Percentiles rank a stretch among this genome's conserved stretches.
These are phyloP conservation scores for Cladobotryum mycophilum DNA, from an alignment of 2,329 filamentous ascomycete species.

Conservation along the genomic window DNA sequence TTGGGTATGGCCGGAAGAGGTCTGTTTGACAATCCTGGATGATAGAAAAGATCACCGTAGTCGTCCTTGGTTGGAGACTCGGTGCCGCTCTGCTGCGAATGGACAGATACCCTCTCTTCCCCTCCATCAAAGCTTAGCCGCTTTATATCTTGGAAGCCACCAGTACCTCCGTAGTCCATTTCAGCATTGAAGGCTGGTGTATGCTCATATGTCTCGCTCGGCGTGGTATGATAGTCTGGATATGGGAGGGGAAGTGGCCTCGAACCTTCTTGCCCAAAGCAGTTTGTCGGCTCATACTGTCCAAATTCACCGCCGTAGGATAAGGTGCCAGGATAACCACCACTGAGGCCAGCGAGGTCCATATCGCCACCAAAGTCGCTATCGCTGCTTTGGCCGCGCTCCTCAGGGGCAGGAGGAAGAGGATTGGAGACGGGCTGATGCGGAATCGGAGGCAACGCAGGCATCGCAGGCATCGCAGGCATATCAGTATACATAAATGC, in stretches of 20 bases:
- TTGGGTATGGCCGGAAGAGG: slow-evolving; percentile 59
- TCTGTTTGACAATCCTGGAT: slow-evolving; percentile 67
- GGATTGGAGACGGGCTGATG: slow-evolving; percentile 20
- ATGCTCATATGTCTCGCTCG: slow-evolving; percentile 23
- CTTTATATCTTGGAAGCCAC: slow-evolving; percentile 72
- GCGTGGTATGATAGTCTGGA: slow-evolving; percentile 24
- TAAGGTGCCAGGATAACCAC: slow-evolving; percentile 55
- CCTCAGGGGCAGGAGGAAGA: slow-evolving; percentile 44
- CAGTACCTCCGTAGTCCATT: slow-evolving; percentile 85
- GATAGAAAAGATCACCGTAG: slow-evolving; percentile 88
- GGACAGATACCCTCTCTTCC: slow-evolving; percentile 63
- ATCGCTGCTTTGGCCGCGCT: slow-evolving; percentile 52
- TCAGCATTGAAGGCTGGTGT: slow-evolving; percentile 51
- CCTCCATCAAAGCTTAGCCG: slow-evolving; percentile 89
- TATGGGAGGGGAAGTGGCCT: slow-evolving; percentile 43
- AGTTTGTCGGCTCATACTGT: slow-evolving; percentile 30
- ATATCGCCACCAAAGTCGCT: slow-evolving; percentile 60
- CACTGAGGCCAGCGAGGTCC: slow-evolving; percentile 69
- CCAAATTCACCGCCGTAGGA: slow-evolving; percentile 44
- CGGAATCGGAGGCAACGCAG: slow-evolving; percentile 1
- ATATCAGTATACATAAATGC: slow-evolving; percentile 27
- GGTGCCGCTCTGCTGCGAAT: slow-evolving; percentile 51
- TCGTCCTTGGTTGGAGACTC: slow-evolving; percentile 66
- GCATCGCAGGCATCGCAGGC: slow-evolving; percentile 15
- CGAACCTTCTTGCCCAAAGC: slow-evolving; percentile 36